Evolutionary conservation across 768 basidiomycete species (phyloP).

Genomic region (Lentinula guzmanii): DNA sequence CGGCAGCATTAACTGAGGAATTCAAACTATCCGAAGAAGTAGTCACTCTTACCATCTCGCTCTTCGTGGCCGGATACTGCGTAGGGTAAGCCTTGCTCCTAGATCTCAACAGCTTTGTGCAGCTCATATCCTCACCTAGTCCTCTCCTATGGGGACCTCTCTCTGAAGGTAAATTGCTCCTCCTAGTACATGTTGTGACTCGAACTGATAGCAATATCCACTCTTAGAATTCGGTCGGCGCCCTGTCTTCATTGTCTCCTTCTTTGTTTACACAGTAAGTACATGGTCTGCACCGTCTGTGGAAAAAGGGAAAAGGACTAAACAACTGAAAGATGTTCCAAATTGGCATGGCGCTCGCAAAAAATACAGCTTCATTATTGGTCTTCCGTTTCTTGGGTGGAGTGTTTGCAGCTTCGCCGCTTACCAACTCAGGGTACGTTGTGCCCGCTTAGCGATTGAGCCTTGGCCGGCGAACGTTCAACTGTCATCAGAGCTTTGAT

Average conservation of each 20-base stretch:
- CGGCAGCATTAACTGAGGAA: slow-evolving; percentile 34
- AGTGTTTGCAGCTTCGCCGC: slow-evolving; percentile 59
- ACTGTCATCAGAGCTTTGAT: slow-evolving; percentile 35
- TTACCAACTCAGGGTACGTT: slow-evolving; percentile 61
- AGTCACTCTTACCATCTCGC: slow-evolving; percentile 48
- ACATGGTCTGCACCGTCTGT: not conserved
- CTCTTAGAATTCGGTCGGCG: slow-evolving; percentile 45
- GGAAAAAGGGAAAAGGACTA: not conserved
- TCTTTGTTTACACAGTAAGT: slow-evolving; percentile 48
- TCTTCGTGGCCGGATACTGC: slow-evolving; percentile 67
- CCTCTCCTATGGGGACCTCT: slow-evolving; percentile 57
- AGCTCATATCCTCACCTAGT: slow-evolving; percentile 10
- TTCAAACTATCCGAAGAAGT: slow-evolving; percentile 48
- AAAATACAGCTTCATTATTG: slow-evolving; percentile 59
- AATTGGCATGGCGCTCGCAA: slow-evolving; percentile 54
- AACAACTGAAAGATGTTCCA: slow-evolving; percentile 42
- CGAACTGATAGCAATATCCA: not conserved
- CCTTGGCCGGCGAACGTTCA: not conserved
- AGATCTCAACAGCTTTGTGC: not conserved
- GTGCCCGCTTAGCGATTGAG: not conserved
- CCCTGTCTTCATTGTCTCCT: slow-evolving; percentile 50
- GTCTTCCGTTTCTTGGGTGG: slow-evolving; percentile 70
- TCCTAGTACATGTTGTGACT: too few species aligned
- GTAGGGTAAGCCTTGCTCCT: slow-evolving; percentile 32
- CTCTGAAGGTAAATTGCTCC: slow-evolving; percentile 22